phyloP scores from a whole-genome alignment of 176 grass and related monocot species.

The Zea mays region DNA sequence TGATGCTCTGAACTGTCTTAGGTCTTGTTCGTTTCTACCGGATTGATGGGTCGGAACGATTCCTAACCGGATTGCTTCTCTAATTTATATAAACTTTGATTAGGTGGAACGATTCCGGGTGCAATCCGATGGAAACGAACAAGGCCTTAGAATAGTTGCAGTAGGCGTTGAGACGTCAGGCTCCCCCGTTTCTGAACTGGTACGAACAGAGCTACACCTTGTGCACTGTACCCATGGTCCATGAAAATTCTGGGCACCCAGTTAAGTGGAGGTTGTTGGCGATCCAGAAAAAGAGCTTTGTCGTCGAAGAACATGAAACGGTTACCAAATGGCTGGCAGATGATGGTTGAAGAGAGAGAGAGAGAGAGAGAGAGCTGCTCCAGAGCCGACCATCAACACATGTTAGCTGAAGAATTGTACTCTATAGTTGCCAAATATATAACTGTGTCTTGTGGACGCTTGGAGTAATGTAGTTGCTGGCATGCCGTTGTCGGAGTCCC shows the following conservation, averaged over 20 bases:
- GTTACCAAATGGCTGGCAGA: constrained; percentile 37
- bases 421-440: neutral
- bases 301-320: neutral
- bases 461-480: constrained; percentile 16
- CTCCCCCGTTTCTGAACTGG: constrained; percentile 32
- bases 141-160: constrained; percentile 21
- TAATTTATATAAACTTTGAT: too few relatives aligned
- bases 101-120: too few relatives aligned
- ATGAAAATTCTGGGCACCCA: constrained; percentile 10
- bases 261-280: constrained; percentile 28
- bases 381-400: constrained; percentile 18
- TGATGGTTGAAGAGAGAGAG: neutral
- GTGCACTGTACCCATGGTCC: constrained; percentile 7
- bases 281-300: neutral
- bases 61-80: too few relatives aligned
- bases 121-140: too few relatives aligned
- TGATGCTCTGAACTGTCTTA: constrained; percentile 35
- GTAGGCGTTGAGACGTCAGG: constrained; percentile 40
- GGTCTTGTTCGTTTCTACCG: too few relatives aligned
- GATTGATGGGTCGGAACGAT: too few relatives aligned
- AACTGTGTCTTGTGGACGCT: constrained; percentile 12
- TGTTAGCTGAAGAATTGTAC: neutral
- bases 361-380: neutral
- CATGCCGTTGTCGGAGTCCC: constrained; percentile 32
- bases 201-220: constrained; percentile 17